Evolutionary conservation across 805 yeast genomes (phyloP).

Genomic region (Cephaloascus albidus): DNA sequence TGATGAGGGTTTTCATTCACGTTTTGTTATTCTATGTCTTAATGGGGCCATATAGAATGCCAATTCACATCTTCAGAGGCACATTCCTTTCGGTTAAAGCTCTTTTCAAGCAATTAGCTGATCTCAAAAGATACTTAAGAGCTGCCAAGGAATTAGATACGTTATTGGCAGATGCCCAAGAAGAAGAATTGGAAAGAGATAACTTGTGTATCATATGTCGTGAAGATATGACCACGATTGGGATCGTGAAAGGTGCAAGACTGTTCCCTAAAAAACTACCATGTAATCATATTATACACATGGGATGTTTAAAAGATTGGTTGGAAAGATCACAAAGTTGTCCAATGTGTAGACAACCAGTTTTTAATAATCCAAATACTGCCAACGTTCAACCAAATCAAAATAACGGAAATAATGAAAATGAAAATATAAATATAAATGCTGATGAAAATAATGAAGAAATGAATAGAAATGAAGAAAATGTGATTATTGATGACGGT

Average conservation of each 20-base stretch:
- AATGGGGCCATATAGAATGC: constrained; percentile 21
- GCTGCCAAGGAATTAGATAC: constrained; percentile 54
- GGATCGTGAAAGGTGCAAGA: constrained; percentile 24
- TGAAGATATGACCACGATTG: constrained; percentile 66
- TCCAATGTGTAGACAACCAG: constrained; percentile 80
- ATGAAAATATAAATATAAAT: background rate
- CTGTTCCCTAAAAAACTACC: constrained; percentile 62
- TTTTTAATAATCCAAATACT: constrained; percentile 17
- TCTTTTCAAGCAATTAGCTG: constrained; percentile 20
- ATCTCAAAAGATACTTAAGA: constrained; percentile 27
- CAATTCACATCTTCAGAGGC: constrained; percentile 18
- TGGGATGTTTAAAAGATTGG: constrained; percentile 90
- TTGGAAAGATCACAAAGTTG: constrained; percentile 86
- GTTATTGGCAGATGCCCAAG: constrained; percentile 53
- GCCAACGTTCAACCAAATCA: background rate
- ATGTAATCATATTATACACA: constrained; percentile 84
- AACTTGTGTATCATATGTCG: constrained; percentile 82
- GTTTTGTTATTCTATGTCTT: constrained; percentile 37
- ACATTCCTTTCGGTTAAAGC: constrained; percentile 14
- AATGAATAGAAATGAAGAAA: background rate
- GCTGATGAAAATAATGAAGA: background rate
- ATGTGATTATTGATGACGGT: background rate
- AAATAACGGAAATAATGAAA: background rate
- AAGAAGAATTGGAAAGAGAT: constrained; percentile 48
- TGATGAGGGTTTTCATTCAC: constrained; percentile 35